Percentiles rank a stretch among this genome's conserved stretches.
Evolutionary conservation across 176 grass and related monocot genomes (phyloP).

Genomic region (Zoysia pacifica): DNA sequence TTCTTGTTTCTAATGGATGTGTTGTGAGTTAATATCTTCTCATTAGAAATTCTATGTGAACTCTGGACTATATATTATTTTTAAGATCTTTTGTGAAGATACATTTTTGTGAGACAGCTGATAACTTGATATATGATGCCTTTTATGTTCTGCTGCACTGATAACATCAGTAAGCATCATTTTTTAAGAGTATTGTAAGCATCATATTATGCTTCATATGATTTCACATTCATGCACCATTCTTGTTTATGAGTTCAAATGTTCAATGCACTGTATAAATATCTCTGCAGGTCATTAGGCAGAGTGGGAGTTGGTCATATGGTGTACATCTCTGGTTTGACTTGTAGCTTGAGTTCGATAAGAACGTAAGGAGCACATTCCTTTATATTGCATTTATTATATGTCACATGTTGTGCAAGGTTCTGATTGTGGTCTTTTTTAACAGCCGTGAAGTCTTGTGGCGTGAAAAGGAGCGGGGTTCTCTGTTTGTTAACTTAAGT

Average conservation of each 20-base stretch:
- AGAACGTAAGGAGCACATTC: constrained; percentile 59
- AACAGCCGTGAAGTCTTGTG: constrained; percentile 79
- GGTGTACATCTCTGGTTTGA: constrained; percentile 79
- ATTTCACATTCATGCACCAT: not conserved
- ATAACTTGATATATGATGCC: constrained; percentile 20
- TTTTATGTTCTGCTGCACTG: not conserved
- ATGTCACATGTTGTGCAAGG: not conserved
- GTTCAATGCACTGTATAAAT: constrained; percentile 32
- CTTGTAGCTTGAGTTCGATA: constrained; percentile 58
- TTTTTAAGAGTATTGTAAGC: not conserved
- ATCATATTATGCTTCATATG: not conserved
- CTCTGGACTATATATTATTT: not conserved
- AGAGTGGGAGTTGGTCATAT: constrained; percentile 79
- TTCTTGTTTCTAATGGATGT: not conserved
- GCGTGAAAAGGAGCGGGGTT: constrained; percentile 73
- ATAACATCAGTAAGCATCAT: not conserved
- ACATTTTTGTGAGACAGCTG: not conserved
- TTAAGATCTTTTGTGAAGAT: not conserved
- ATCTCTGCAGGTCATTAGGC: constrained; percentile 79
- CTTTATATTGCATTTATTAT: constrained; percentile 28
- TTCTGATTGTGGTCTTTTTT: constrained; percentile 33
- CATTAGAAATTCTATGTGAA: constrained; percentile 18
- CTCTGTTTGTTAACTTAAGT: constrained; percentile 76
- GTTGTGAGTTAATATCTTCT: constrained; percentile 8
- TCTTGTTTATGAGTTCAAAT: not conserved